phyloP scores from a whole-genome alignment of 129 eudicot species.

The Silybum marianum region DNA sequence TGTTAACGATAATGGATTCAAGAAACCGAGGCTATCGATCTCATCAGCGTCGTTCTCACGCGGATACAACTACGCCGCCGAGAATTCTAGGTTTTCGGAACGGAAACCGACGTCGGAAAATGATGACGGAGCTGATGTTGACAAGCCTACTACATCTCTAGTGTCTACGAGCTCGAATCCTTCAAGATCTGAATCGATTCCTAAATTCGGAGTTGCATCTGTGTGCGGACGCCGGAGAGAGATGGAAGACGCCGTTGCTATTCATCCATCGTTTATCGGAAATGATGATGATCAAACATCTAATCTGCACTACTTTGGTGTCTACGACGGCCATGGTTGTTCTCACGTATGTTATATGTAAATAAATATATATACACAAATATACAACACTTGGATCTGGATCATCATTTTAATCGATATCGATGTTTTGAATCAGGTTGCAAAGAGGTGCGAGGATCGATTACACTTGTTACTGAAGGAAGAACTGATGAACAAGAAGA shows the following conservation, averaged over 20 bases:
- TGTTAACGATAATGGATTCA: constrained; percentile 16
- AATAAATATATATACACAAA: no score
- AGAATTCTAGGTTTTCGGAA: neutral
- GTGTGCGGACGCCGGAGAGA: constrained; percentile 59
- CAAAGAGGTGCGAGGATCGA: constrained; percentile 38
- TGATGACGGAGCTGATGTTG: neutral
- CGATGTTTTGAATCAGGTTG: constrained; percentile 31
- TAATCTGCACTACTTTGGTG: constrained; percentile 42
- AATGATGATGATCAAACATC: neutral
- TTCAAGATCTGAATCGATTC: neutral
- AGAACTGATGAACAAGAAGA: constrained; percentile 18
- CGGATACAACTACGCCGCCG: neutral
- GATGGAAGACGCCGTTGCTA: constrained; percentile 59
- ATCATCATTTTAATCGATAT: neutral
- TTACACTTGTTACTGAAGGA: constrained; percentile 50
- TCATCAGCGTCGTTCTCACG: constrained; percentile 10
- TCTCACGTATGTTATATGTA: constrained; percentile 44
- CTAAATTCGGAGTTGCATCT: constrained; percentile 47
- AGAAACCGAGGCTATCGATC: constrained; percentile 21
- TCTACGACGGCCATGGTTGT: constrained; percentile 65
- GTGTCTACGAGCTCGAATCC: neutral
- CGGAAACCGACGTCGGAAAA: neutral
- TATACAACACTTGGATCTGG: neutral
- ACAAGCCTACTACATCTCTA: neutral
- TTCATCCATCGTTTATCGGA: constrained; percentile 35